Evolutionary conservation across 179 eudicot species (phyloP).

Genomic region (Amaranthus tricolor): DNA sequence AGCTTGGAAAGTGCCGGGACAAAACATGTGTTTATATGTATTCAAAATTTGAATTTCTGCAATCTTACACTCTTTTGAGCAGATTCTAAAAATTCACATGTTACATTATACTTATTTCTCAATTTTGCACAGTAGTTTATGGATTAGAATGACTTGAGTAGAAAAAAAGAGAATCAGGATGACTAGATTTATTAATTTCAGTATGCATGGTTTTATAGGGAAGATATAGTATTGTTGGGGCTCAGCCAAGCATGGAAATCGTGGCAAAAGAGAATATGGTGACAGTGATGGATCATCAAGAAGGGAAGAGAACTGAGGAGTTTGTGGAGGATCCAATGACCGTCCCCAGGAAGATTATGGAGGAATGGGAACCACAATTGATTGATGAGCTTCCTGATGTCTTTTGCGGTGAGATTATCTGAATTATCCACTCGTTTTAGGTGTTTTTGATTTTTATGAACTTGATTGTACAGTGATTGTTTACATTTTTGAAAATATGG

Average conservation of each 20-base stretch:
- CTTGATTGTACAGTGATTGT: constrained; percentile 6
- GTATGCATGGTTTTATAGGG: constrained; percentile 53
- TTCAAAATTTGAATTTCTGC: no score
- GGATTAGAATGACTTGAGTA: no score
- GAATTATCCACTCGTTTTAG: constrained; percentile 12
- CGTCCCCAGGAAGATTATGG: constrained; percentile 86
- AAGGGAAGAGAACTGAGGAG: constrained; percentile 66
- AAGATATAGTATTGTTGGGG: constrained; percentile 95
- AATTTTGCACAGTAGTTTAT: no score
- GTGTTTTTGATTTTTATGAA: background rate
- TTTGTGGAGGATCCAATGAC: constrained; percentile 87
- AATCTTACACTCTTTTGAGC: no score
- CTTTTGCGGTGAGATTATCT: constrained; percentile 67
- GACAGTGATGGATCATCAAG: constrained; percentile 78
- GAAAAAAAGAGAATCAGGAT: background rate
- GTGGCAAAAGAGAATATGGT: constrained; percentile 91
- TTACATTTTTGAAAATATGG: background rate
- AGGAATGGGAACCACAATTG: constrained; percentile 85
- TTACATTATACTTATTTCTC: no score
- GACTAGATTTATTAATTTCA: background rate
- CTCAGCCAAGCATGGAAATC: constrained; percentile 95
- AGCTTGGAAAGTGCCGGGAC: no score
- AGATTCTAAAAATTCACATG: no score
- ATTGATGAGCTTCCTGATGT: constrained; percentile 94
- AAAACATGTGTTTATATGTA: no score